Evolutionary conservation across 495 filamentous ascomycete genomes (phyloP).

Genomic region (Trichoderma reesei): DNA sequence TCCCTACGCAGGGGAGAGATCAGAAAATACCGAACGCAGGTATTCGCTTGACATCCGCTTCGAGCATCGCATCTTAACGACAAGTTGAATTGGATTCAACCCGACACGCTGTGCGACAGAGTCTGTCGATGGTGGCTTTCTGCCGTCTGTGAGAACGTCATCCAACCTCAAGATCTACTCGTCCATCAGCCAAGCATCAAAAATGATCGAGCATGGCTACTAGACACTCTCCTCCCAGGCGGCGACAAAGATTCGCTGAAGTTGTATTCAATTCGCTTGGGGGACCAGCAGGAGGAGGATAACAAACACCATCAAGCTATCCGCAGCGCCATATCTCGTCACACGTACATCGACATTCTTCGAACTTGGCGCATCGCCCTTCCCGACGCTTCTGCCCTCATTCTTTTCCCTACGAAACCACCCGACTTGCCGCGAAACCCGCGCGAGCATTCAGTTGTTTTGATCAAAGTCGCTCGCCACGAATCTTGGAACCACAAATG

Average conservation of each 20-base stretch:
- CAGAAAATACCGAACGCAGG: too few species aligned
- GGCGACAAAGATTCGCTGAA: neutral
- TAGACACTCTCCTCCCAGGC: neutral
- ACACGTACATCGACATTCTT: too few species aligned
- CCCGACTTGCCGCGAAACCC: too few species aligned
- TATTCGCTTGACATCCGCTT: too few species aligned
- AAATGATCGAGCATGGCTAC: neutral
- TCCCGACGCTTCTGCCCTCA: neutral
- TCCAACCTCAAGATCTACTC: neutral
- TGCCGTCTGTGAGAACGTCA: neutral
- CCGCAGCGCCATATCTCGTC: neutral
- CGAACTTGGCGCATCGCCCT: neutral
- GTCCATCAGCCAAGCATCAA: neutral
- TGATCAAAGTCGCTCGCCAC: too few species aligned
- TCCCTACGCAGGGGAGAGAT: too few species aligned
- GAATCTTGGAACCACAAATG: neutral
- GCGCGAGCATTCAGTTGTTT: too few species aligned
- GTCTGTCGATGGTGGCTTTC: neutral
- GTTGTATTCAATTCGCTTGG: neutral
- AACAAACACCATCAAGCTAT: neutral
- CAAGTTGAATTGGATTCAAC: neutral
- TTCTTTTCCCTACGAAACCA: too few species aligned
- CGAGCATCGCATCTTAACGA: too few species aligned
- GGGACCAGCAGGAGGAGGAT: neutral
- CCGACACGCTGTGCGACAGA: neutral